A percentile compares a stretch with the other conserved stretches of the same genome.
phyloP scores from a whole-genome alignment of 169 alveolate genomes.

The Eimeria zaria region DNA sequence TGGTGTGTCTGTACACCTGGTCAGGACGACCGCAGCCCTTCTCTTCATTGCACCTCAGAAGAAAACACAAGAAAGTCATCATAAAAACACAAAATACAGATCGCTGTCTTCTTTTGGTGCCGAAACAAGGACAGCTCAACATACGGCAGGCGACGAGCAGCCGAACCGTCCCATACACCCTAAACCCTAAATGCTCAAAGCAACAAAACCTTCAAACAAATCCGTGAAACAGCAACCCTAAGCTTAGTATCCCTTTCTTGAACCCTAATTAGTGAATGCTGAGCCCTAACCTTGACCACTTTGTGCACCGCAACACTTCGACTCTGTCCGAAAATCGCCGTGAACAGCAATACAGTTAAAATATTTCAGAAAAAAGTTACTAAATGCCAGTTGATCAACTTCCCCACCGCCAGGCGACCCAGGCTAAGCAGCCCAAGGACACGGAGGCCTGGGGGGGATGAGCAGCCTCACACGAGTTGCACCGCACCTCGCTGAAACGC shows the following conservation, averaged over 20 bases:
- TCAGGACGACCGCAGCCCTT: not conserved
- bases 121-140: not conserved
- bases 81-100: not conserved
- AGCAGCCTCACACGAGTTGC: no score
- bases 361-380: no score
- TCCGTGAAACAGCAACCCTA: not conserved
- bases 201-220: not conserved
- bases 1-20: not conserved
- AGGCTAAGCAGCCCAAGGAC: no score
- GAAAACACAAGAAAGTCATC: not conserved
- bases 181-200: not conserved
- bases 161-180: not conserved
- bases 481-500: no score
- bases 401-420: no score
- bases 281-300: not conserved
- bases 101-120: not conserved
- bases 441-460: no score
- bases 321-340: no score
- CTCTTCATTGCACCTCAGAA: not conserved
- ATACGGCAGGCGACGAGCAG: not conserved
- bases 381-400: no score
- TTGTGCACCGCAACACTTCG: no score
- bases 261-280: no score
- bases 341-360: no score
- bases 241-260: not conserved